These are phyloP conservation scores for Trametes punicea DNA, from an alignment of 768 basidiomycete species.

Conservation along the genomic window DNA sequence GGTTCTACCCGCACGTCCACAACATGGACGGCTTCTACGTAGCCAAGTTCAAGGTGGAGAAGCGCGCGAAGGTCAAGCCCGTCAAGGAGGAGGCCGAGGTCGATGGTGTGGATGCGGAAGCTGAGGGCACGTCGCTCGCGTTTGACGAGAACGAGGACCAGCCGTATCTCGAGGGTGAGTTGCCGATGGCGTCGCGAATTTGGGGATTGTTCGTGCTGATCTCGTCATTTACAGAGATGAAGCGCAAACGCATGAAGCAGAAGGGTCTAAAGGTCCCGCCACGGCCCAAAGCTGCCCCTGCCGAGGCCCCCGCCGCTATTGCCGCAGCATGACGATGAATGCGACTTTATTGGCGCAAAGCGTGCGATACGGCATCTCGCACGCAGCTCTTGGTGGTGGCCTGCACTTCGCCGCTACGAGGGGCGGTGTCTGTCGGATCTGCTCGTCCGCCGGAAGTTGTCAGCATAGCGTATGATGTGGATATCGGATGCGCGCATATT, in stretches of 20 bases:
- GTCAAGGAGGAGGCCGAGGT: slow-evolving; percentile 28
- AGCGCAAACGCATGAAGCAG: slow-evolving; percentile 71
- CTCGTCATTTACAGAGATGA: slow-evolving; percentile 49
- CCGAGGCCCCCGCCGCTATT: slow-evolving; percentile 5
- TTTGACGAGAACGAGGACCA: slow-evolving; percentile 41
- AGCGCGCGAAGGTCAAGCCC: slow-evolving; percentile 51
- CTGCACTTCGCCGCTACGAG: not conserved
- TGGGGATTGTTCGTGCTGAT: not conserved
- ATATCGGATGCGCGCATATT: not conserved
- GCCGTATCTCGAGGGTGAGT: slow-evolving; percentile 76
- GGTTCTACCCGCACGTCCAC: slow-evolving; percentile 96
- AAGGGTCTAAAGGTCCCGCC: slow-evolving; percentile 68
- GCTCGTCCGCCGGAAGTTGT: not conserved
- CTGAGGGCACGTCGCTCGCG: slow-evolving; percentile 28
- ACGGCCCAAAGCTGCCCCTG: slow-evolving; percentile 33
- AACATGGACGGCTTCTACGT: slow-evolving; percentile 99
- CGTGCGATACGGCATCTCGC: too few species aligned
- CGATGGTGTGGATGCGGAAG: slow-evolving; percentile 26
- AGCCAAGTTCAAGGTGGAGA: slow-evolving; percentile 96
- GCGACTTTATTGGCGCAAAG: too few species aligned
- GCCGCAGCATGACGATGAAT: not conserved
- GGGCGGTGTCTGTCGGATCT: not conserved
- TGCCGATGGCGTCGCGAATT: not conserved
- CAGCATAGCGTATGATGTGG: not conserved
- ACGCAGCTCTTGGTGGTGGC: too few species aligned